Conservation (phyloP, 2,329 filamentous ascomycete genomes). For the Epichloe bromicola region DNA sequence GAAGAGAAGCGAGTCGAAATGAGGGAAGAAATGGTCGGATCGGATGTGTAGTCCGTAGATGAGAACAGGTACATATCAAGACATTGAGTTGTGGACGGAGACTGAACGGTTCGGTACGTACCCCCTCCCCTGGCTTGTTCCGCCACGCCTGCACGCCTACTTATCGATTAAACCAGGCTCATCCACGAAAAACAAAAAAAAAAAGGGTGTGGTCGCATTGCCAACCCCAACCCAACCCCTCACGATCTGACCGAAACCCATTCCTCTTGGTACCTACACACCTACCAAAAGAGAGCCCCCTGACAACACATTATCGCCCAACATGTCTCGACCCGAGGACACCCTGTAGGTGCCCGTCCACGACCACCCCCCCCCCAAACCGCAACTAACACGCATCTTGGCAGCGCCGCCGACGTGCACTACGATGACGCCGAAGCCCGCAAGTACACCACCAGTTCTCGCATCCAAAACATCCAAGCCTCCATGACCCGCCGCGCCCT, state of each 20-base stretch:
- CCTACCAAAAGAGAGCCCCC: no score
- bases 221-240: neutral
- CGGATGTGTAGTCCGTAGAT: no score
- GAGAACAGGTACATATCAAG: no score
- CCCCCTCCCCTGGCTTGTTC: no score
- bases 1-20: neutral
- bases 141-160: neutral
- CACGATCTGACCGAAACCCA: neutral
- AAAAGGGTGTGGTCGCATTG: neutral
- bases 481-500: constrained; percentile 90
- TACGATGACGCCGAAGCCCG: constrained; percentile 92
- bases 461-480: constrained; percentile 90
- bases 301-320: constrained; percentile 18
- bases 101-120: no score
- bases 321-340: constrained; percentile 95
- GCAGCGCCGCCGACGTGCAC: constrained; percentile 85
- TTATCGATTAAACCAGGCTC: constrained; percentile 9
- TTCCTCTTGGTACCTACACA: no score
- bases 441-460: constrained; percentile 94
- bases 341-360: constrained; percentile 49
- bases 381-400: neutral
- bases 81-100: neutral
- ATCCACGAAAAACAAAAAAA: constrained; percentile 4
- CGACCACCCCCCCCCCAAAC: neutral
- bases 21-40: no score